Percentiles rank a stretch among this genome's conserved stretches.
Evolutionary conservation across 306 rosid species (phyloP).

Genomic region (Cucurbita argyrosperma): DNA sequence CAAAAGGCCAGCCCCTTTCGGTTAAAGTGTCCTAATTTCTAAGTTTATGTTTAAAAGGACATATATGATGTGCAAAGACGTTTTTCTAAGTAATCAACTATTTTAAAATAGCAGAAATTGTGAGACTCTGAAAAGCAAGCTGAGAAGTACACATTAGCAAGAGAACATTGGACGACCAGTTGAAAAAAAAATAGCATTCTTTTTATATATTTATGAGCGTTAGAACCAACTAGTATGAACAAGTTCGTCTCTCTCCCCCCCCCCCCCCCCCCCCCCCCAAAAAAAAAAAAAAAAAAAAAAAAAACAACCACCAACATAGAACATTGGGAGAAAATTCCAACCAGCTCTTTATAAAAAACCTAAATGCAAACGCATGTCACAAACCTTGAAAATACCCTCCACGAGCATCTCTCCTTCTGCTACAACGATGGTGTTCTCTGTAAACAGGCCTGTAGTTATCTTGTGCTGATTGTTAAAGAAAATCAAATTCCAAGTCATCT

Average conservation of each 20-base stretch:
- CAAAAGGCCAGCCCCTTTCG: not conserved
- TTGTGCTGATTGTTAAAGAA: conserved; percentile 74
- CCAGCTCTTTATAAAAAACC: not conserved
- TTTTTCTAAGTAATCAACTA: not conserved
- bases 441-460: conserved; percentile 86
- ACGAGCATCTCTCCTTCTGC: conserved; percentile 91
- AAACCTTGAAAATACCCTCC: conserved; percentile 72
- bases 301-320: too few species aligned
- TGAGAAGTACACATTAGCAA: not conserved
- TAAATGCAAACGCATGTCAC: conserved; percentile 11
- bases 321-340: not conserved
- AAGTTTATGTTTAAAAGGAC: not conserved
- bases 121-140: not conserved
- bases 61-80: not conserved
- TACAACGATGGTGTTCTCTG: conserved; percentile 86
- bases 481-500: conserved; percentile 10
- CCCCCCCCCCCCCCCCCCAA: too few species aligned
- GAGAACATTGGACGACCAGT: not conserved
- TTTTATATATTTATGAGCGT: not conserved
- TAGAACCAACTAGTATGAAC: not conserved
- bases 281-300: too few species aligned
- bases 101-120: not conserved
- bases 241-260: not conserved
- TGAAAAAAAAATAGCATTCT: not conserved
- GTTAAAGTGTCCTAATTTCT: not conserved